A percentile compares a stretch with the other conserved stretches of the same genome.
Evolutionary conservation across 306 rosid species (phyloP).

Genomic region (Vigna angularis): DNA sequence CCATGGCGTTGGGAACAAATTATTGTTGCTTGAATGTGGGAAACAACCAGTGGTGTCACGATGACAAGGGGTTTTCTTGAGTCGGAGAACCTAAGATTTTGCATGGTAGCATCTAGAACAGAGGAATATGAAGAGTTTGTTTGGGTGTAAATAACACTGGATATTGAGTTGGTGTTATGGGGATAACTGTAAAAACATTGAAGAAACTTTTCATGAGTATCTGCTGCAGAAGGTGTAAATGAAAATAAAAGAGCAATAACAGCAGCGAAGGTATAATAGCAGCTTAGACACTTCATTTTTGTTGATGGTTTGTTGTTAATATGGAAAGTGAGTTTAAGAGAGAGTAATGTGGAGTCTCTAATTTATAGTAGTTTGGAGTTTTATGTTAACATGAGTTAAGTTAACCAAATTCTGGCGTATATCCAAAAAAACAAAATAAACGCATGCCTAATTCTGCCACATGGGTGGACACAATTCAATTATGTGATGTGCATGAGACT

Average conservation of each 20-base stretch:
- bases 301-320: background rate
- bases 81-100: slow-evolving; percentile 54
- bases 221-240: slow-evolving; percentile 37
- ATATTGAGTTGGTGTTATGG: slow-evolving; percentile 50
- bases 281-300: slow-evolving; percentile 12
- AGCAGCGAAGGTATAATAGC: background rate
- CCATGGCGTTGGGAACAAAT: slow-evolving; percentile 58
- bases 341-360: background rate
- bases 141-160: slow-evolving; percentile 59
- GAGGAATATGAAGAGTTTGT: slow-evolving; percentile 54
- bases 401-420: background rate
- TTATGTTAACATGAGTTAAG: background rate
- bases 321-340: background rate
- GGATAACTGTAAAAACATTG: slow-evolving; percentile 40
- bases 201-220: slow-evolving; percentile 39
- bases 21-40: slow-evolving; percentile 66
- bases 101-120: slow-evolving; percentile 42
- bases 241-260: slow-evolving; percentile 41
- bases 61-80: slow-evolving; percentile 42
- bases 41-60: slow-evolving; percentile 43
- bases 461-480: background rate
- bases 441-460: background rate
- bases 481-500: background rate
- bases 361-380: slow-evolving; percentile 12
- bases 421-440: too few species aligned